These are phyloP conservation scores for Fusarium staphyleae DNA, from an alignment of 2,329 filamentous ascomycete genomes.

Conservation along the genomic window DNA sequence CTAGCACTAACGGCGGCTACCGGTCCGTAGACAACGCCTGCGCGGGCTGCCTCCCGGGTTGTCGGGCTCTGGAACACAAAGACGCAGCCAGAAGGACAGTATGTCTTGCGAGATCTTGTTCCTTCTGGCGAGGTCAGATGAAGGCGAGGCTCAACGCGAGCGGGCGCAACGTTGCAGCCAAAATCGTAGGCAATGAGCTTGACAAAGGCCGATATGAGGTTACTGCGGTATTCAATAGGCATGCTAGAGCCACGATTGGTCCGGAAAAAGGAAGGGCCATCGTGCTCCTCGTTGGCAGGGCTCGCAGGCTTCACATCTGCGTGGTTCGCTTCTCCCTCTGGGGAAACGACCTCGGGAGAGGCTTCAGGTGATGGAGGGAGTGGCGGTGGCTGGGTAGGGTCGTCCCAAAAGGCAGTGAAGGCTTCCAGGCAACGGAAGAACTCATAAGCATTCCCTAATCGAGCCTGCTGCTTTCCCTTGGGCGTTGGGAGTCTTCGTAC, in stretches of 20 bases:
- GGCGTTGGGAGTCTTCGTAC: slow-evolving; percentile 64
- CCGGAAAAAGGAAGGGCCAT: slow-evolving; percentile 43
- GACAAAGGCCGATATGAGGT: slow-evolving; percentile 64
- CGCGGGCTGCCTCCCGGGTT: slow-evolving; percentile 66
- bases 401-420: slow-evolving; percentile 67
- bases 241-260: slow-evolving; percentile 61
- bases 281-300: slow-evolving; percentile 16
- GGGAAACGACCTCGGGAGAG: slow-evolving; percentile 33
- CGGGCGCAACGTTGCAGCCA: slow-evolving; percentile 65
- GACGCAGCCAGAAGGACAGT: slow-evolving; percentile 64
- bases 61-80: slow-evolving; percentile 67
- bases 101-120: slow-evolving; percentile 54
- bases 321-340: slow-evolving; percentile 10
- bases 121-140: slow-evolving; percentile 55
- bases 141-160: slow-evolving; percentile 66
- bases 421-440: slow-evolving; percentile 69
- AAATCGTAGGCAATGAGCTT: slow-evolving; percentile 72
- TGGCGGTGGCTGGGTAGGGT: slow-evolving; percentile 55
- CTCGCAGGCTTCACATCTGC: slow-evolving; percentile 19
- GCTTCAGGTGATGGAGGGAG: slow-evolving; percentile 47
- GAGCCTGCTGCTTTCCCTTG: slow-evolving; percentile 60
- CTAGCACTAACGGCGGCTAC: slow-evolving; percentile 67
- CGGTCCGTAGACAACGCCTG: slow-evolving; percentile 67
- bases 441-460: slow-evolving; percentile 69
- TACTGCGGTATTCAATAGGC: slow-evolving; percentile 64